A percentile compares a stretch with the other conserved stretches of the same genome.
Evolutionary conservation across 1,284 basidiomycete genomes (phyloP).

Genomic region (Heterobasidion parviporum): DNA sequence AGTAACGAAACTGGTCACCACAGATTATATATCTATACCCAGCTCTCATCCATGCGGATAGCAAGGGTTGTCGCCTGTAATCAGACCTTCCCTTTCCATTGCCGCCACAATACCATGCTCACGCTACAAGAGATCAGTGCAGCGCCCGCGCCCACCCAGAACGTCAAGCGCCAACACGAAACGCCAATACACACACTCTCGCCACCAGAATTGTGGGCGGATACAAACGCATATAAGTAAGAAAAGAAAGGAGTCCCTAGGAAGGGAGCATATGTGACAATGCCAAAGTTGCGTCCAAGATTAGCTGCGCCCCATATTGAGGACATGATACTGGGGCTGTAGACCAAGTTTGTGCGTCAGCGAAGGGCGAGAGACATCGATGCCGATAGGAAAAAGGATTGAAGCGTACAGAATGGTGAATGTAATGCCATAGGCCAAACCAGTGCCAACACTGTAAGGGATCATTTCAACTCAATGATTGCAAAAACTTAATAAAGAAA

Average conservation of each 20-base stretch:
- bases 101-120: slow-evolving; percentile 47
- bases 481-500: slow-evolving; percentile 3
- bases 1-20: too few relatives aligned
- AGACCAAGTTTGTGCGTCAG: background rate
- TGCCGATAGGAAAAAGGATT: background rate
- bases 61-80: background rate
- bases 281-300: slow-evolving; percentile 66
- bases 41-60: background rate
- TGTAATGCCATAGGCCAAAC: slow-evolving; percentile 55
- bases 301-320: slow-evolving; percentile 63
- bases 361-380: background rate
- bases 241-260: slow-evolving; percentile 67
- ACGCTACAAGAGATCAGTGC: slow-evolving; percentile 34
- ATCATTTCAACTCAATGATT: background rate
- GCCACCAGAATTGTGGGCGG: slow-evolving; percentile 35
- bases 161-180: slow-evolving; percentile 59
- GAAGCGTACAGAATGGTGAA: slow-evolving; percentile 34
- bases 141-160: slow-evolving; percentile 38
- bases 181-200: slow-evolving; percentile 45
- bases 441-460: slow-evolving; percentile 44
- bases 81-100: slow-evolving; percentile 52
- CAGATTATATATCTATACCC: background rate
- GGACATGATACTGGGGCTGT: slow-evolving; percentile 60
- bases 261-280: slow-evolving; percentile 66
- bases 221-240: slow-evolving; percentile 64